Base-by-base conservation (phyloP, 2,329 filamentous ascomycete genomes). In the Cladophialophora psammophila region DNA sequence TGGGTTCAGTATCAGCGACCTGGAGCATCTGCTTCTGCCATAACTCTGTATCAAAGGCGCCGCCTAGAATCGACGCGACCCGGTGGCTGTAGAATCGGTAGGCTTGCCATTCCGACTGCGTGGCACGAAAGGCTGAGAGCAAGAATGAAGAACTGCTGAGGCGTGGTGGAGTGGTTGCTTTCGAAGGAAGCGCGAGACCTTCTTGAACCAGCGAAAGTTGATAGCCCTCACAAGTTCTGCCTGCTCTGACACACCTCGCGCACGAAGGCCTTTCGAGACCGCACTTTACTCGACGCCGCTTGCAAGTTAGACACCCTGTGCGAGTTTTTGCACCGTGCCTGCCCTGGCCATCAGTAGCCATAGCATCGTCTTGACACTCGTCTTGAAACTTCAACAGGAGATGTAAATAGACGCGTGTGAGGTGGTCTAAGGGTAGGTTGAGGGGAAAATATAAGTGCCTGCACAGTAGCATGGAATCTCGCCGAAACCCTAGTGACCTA, bases 101-200 rank as follows among this genome's bases (percentile, higher is more conserved):
- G 18, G 58, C 58, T n/a, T 36, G 42, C 58, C 58, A 60, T 40
- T 60, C 58, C 12, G 58, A 31, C n/a, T 36, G 40, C 26, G 58
- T 60, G 32, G 58, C 58, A 9, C 58, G 58, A 60, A 60, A 60
- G n/a, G 58, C 40, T 5, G 58, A 60, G 6, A 60, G 58, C n/a
- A 60, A 26, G 31, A 42, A 53, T 5, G 58, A 60, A 31, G 58
- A 52, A 12, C 5, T 31, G 32, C n/a, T 60, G 40, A 50, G 58
- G 9, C 26, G 58, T 0, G 45, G 42, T 3, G 15, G 12, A 36
- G 58, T 38, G 2, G 42, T 52, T 18, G 48, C 40, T 31, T 18
- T 53, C 31, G 45, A 36, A 26, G 58, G 32, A 7, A 10, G n/a
- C n/a, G 34, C 32, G 3, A 18, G 42, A 13, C n/a, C 18, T 38